A percentile compares a stretch with the other conserved stretches of the same genome.
Conservation (phyloP, 345 rosid genomes). For the Heritiera littoralis region DNA sequence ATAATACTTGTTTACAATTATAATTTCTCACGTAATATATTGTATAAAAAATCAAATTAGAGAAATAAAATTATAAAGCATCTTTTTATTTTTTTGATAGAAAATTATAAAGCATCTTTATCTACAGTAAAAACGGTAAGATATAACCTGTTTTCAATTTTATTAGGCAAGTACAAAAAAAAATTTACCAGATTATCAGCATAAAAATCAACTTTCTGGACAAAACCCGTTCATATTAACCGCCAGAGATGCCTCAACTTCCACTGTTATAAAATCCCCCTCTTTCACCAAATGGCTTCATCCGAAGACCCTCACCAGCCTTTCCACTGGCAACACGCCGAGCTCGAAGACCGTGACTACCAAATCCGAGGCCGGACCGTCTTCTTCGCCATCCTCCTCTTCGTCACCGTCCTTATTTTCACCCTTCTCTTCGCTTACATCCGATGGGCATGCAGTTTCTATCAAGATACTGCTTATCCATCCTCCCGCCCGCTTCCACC, state of each 20-base stretch:
- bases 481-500: constrained; percentile 9
- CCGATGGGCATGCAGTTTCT: constrained; percentile 43
- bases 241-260: not conserved
- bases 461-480: not conserved
- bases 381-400: constrained; percentile 40
- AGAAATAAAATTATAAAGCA: no score
- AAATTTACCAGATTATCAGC: no score
- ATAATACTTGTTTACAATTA: no score
- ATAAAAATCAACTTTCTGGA: not conserved
- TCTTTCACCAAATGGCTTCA: constrained; percentile 23
- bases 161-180: no score
- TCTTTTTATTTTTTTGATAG: no score
- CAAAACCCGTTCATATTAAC: not conserved
- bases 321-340: constrained; percentile 49
- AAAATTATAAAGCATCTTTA: no score
- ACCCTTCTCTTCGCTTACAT: constrained; percentile 40
- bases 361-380: constrained; percentile 42
- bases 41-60: no score
- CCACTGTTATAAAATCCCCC: not conserved
- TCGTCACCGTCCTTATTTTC: constrained; percentile 30
- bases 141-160: no score
- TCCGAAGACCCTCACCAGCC: constrained; percentile 26
- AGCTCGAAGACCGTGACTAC: constrained; percentile 43
- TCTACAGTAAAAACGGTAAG: no score
- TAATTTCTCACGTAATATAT: no score